Percentiles rank a stretch among this genome's conserved stretches.
phyloP scores from a whole-genome alignment of 78 protist species.

The Guillardia theta region DNA sequence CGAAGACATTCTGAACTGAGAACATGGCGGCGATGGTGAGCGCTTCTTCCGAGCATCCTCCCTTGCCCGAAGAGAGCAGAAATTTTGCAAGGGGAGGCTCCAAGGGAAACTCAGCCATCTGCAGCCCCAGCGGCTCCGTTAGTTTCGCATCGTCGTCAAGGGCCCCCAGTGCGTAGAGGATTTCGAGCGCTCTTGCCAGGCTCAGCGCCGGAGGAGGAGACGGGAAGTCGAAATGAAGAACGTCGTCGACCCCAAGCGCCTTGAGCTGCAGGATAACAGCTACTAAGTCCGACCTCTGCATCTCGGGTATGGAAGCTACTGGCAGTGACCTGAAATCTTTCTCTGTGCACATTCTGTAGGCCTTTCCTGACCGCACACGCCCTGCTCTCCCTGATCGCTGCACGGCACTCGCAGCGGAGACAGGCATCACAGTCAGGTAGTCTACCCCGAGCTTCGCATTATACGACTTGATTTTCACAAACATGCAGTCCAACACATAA shows the following conservation, averaged over 20 bases:
- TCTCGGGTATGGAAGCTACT: conserved; percentile 48
- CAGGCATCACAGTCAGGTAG: conserved; percentile 46
- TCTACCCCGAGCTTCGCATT: not conserved
- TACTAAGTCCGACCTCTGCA: conserved; percentile 60
- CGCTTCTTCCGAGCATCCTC: conserved; percentile 94
- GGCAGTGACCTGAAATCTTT: not conserved
- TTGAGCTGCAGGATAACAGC: conserved; percentile 79
- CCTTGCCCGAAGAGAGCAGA: conserved; percentile 76
- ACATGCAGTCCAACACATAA: conserved; percentile 3
- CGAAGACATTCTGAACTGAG: conserved; percentile 85
- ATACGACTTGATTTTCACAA: conserved; percentile 82
- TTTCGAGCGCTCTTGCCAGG: conserved; percentile 47
- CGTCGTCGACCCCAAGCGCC: conserved; percentile 83
- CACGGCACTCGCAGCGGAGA: conserved; percentile 23
- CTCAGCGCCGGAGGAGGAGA: conserved; percentile 80
- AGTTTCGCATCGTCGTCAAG: conserved; percentile 96
- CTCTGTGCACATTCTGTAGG: conserved; percentile 47
- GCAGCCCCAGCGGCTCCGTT: conserved; percentile 65
- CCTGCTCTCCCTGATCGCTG: conserved; percentile 70
- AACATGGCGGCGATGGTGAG: conserved; percentile 95
- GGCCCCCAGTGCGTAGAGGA: conserved; percentile 56
- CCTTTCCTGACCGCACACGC: conserved; percentile 3
- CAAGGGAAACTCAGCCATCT: conserved; percentile 98
- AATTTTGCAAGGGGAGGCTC: conserved; percentile 95
- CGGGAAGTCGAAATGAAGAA: conserved; percentile 78